Base-by-base conservation (phyloP, 306 rosid genomes). In the Sechiopsis laciniata region DNA sequence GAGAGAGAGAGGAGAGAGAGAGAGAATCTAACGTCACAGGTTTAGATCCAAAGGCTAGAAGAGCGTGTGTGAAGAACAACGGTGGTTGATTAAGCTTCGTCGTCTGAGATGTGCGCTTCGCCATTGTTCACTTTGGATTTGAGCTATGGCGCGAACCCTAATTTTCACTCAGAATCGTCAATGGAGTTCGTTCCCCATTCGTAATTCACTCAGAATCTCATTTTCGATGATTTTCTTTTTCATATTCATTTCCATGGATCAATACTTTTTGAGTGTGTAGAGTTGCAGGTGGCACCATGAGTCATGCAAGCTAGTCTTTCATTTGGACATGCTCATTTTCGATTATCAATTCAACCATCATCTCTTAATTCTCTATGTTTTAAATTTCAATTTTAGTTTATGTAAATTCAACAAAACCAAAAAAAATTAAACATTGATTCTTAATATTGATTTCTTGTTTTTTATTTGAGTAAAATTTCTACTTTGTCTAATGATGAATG, bases 81-180 rank as follows among this genome's bases (percentile, higher is more conserved):
- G 14, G 50, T 40, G 14, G 42, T 22, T 66, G 55, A 66, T 66
- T 22, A 22, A 58, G 37, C 55, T 66, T 66, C 72, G 10, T 45
- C 55, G 79, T 52, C 11, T 14, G 19, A 72, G 79, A 80, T 82
- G 80, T 75, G 70, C 77, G 83, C 55, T 10, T 89, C 89, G 54
- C 83, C 3, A 50, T 50, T 50, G 54, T 13, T 0, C 8, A 10
- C 6, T 50, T 50, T 4, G 54, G 6, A 11, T 48, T 48, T 48
- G 37, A 32, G 37, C 37, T 32, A 32, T 32, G 37, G 37, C 37
- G 37, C 2, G 5, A 32, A 32, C 37, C 37, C 4, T 40, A 87
- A 79, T 2, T 89, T 74, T 74, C 10, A 45, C 2, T 58, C 15
- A 9, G 5, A 20, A 17, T 21, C n/a, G 14, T 22, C 61, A 56